Evolutionary conservation across 2,329 filamentous ascomycete species (phyloP), one percentile per base, ranked within the genome.

Genomic region (Claviceps digitariae): DNA sequence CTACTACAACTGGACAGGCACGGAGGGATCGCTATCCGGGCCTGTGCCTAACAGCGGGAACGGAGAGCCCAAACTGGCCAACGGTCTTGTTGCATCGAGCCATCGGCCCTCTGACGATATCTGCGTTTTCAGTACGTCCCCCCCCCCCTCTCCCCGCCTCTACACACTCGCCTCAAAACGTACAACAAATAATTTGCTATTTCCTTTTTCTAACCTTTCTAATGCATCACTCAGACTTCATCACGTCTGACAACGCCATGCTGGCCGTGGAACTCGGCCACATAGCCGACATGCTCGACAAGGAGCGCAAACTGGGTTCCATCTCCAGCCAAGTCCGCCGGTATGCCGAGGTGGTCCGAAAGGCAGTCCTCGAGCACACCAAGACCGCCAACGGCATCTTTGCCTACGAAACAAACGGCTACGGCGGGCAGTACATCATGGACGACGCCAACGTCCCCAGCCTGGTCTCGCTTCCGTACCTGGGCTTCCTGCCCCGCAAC

Each of bases 61-160:
- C 52, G 88, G 87, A 20, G 91, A 91, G 62, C 89, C 89, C 0
- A 75, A 90, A 13, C 83, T 81, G 55, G 79, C 78, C 36, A 91
- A 88, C 2, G 87, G 86, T 0, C 77, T 94, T 53, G 79, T 93
- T 47, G 80, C 87, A 52, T 87, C 83, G 51, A 86, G 87, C 1
- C 93, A 93, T 71, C 78, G 89, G 1, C 89, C 89, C 0, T 89
- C 84, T 53, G 89, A 94, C 65, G 89, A 95, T 65, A 81, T 87
- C 8, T 87, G 85, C 1, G 88, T 87, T 51, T 82, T 89, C 58
- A 61, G 60, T 62, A 46, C 50, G 60, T 56, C 12, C 2, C 43
- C 8, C 29, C 4, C 43, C 15, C 23, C 6, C 21, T 25, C 21
- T 23, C 21, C 12, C 29, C 20, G 5, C 29, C 15, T 8, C 9